Evolutionary conservation across 108 stramenopile genomes (phyloP).

Genomic region (Nannochloropsis salina): DNA sequence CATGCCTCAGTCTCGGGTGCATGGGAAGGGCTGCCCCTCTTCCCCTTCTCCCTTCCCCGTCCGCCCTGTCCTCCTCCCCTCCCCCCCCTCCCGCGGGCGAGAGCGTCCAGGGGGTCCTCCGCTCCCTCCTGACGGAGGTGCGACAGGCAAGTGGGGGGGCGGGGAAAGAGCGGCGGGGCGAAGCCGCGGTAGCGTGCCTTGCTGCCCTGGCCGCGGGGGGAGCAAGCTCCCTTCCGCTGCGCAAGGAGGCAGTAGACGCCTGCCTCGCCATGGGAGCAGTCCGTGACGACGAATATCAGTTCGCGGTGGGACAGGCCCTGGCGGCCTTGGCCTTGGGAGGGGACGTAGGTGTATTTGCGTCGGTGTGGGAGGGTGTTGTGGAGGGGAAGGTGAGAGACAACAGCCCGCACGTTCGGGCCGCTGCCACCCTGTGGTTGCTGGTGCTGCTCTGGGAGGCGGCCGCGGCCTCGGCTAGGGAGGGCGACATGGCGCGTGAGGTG

Average conservation of each 20-base stretch:
- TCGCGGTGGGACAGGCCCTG: neutral
- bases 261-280: neutral
- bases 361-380: neutral
- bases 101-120: neutral
- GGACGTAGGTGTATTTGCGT: neutral
- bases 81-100: neutral
- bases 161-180: neutral
- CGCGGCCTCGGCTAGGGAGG: neutral
- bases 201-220: neutral
- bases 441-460: neutral
- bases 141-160: neutral
- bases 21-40: neutral
- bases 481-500: no score
- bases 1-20: neutral
- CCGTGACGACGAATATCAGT: neutral
- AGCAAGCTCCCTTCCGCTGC: neutral
- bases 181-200: neutral
- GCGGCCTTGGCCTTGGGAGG: neutral
- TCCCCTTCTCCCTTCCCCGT: neutral
- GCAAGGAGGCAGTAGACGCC: neutral
- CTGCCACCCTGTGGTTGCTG: neutral
- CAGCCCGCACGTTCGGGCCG: neutral
- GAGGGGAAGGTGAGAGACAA: neutral
- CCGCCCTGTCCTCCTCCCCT: neutral
- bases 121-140: neutral